These are phyloP conservation scores for Leucocoprinus leucothites DNA, from an alignment of 768 basidiomycete species.

Conservation along the genomic window DNA sequence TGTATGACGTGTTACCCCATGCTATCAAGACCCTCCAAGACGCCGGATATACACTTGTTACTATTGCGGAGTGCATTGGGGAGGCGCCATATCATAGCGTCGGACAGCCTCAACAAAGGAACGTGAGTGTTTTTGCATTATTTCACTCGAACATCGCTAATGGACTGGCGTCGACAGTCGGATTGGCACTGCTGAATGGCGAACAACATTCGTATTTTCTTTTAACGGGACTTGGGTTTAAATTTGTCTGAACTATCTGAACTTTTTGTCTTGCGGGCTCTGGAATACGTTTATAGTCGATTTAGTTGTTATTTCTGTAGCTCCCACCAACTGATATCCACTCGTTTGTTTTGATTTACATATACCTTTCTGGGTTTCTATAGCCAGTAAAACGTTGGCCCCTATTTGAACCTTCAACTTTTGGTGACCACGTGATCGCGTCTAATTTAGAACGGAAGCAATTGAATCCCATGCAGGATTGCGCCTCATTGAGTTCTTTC, in stretches of 20 bases:
- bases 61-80: constrained; percentile 16
- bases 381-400: no score
- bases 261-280: background rate
- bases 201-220: background rate
- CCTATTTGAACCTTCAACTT: no score
- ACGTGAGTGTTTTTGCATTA: constrained; percentile 22
- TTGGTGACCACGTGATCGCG: no score
- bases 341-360: background rate
- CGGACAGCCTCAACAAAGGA: constrained; percentile 21
- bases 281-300: background rate
- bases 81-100: constrained; percentile 12
- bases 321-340: background rate
- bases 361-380: no score
- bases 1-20: constrained; percentile 11
- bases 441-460: no score
- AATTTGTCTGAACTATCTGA: background rate
- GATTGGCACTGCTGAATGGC: constrained; percentile 8
- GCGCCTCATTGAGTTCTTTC: no score
- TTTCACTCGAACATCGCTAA: background rate
- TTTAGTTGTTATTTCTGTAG: background rate
- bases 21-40: constrained; percentile 13
- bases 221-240: no score
- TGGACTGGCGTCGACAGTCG: background rate
- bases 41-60: constrained; percentile 16
- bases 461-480: no score